phyloP scores from a whole-genome alignment of 2,329 filamentous ascomycete species.

The Aspergillus fijiensis region DNA sequence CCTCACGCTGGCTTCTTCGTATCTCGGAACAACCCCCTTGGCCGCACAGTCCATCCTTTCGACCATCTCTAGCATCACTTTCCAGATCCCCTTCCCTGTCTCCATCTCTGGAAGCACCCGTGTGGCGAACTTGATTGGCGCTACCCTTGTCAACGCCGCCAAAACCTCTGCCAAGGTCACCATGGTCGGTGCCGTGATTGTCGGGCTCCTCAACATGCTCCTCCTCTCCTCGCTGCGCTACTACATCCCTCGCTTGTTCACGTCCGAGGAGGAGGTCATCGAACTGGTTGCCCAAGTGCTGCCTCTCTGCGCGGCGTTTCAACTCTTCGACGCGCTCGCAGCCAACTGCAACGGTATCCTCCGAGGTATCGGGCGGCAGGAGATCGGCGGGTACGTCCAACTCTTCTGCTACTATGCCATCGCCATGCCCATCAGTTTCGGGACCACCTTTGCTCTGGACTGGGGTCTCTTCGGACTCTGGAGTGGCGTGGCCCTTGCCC shows the following conservation, averaged over 20 bases:
- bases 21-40: conserved; percentile 74
- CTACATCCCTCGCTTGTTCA: conserved; percentile 75
- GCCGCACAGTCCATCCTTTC: conserved; percentile 85
- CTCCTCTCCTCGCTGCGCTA: conserved; percentile 68
- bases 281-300: conserved; percentile 67
- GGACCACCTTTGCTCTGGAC: conserved; percentile 70
- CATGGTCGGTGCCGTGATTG: conserved; percentile 62
- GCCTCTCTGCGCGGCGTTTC: conserved; percentile 82
- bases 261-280: conserved; percentile 69
- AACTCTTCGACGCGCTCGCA: conserved; percentile 81
- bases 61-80: conserved; percentile 75
- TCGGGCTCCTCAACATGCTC: conserved; percentile 77
- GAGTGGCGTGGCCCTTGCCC: conserved; percentile 72
- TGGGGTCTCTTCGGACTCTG: conserved; percentile 82
- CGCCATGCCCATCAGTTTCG: conserved; percentile 80
- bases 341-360: conserved; percentile 81
- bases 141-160: conserved; percentile 75
- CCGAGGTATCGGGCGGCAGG: conserved; percentile 82
- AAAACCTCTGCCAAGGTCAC: conserved; percentile 77
- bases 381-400: conserved; percentile 86
- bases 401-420: conserved; percentile 82
- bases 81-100: conserved; percentile 89
- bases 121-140: conserved; percentile 88
- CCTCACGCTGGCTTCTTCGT: conserved; percentile 76
- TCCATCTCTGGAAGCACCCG: conserved; percentile 85